Evolutionary conservation across 345 rosid genomes (phyloP).

Genomic region (Leavenworthia alabamica): DNA sequence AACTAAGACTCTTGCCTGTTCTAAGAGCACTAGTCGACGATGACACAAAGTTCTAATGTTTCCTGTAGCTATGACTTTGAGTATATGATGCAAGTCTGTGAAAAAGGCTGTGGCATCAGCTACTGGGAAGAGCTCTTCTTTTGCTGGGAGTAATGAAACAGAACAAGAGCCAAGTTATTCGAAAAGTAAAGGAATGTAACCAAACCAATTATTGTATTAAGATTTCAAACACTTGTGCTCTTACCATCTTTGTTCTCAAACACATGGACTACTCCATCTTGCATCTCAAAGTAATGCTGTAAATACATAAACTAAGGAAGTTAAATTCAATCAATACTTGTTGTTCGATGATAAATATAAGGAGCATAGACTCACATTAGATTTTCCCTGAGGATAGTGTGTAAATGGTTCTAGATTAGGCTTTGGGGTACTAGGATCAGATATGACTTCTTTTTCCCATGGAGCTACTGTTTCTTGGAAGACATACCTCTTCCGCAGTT

Average conservation of each 20-base stretch:
- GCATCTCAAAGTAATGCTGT: constrained; percentile 93
- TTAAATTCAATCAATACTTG: constrained; percentile 1
- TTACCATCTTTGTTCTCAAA: constrained; percentile 75
- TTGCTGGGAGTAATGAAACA: constrained; percentile 38
- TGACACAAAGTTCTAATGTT: constrained; percentile 91
- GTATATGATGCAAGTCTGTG: constrained; percentile 81
- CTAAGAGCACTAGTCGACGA: constrained; percentile 87
- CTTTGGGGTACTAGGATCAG: constrained; percentile 97
- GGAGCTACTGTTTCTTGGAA: constrained; percentile 85
- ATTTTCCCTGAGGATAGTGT: constrained; percentile 64
- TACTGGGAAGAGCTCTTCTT: constrained; percentile 79
- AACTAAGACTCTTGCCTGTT: constrained; percentile 78
- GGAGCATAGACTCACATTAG: constrained; percentile 49
- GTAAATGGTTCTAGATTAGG: constrained; percentile 83
- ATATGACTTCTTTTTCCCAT: constrained; percentile 92
- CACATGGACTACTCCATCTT: constrained; percentile 94
- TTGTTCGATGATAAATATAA: neutral
- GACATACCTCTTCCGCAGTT: constrained; percentile 70
- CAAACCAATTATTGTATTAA: neutral
- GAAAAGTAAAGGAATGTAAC: neutral
- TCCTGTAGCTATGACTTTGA: constrained; percentile 82
- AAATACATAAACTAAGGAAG: constrained; percentile 9
- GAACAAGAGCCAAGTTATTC: neutral
- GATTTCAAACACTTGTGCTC: constrained; percentile 15
- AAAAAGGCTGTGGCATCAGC: constrained; percentile 88